A percentile compares a stretch with the other conserved stretches of the same genome.
phyloP scores from a whole-genome alignment of 176 grass and related monocot genomes.

The Avena insularis region DNA sequence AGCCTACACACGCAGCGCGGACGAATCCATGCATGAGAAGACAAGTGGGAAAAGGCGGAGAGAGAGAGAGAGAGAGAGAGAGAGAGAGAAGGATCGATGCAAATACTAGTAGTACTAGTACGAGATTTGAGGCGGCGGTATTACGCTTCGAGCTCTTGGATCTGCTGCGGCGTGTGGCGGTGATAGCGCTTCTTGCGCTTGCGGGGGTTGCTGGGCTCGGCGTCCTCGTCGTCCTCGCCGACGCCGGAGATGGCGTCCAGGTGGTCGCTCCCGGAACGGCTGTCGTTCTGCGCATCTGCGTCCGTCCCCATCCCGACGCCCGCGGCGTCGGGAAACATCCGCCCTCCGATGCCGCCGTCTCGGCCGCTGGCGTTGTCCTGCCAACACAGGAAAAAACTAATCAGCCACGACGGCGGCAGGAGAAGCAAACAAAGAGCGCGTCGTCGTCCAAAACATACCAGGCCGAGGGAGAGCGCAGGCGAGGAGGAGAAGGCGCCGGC shows the following conservation, averaged over 20 bases:
- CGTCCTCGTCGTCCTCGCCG: slow-evolving; percentile 67
- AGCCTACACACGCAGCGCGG: slow-evolving; percentile 46
- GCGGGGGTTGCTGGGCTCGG: slow-evolving; percentile 67
- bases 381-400: neutral
- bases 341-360: slow-evolving; percentile 21
- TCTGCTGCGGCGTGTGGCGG: slow-evolving; percentile 97
- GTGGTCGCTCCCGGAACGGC: slow-evolving; percentile 87
- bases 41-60: slow-evolving; percentile 20
- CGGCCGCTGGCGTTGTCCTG: slow-evolving; percentile 49
- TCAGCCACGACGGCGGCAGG: neutral
- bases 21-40: slow-evolving; percentile 52
- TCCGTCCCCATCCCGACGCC: slow-evolving; percentile 9
- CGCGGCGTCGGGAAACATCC: neutral
- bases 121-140: neutral
- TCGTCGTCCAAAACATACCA: slow-evolving; percentile 44
- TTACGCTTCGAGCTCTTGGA: slow-evolving; percentile 97
- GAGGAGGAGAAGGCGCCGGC: slow-evolving; percentile 64
- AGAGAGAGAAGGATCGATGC: slow-evolving; percentile 7
- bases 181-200: slow-evolving; percentile 95
- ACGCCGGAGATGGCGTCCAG: slow-evolving; percentile 68
- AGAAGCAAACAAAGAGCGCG: neutral
- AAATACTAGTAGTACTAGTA: neutral
- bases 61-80: neutral
- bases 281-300: slow-evolving; percentile 75
- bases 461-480: slow-evolving; percentile 77